Conservation (phyloP, 306 rosid genomes). For the Acacia confusa region DNA sequence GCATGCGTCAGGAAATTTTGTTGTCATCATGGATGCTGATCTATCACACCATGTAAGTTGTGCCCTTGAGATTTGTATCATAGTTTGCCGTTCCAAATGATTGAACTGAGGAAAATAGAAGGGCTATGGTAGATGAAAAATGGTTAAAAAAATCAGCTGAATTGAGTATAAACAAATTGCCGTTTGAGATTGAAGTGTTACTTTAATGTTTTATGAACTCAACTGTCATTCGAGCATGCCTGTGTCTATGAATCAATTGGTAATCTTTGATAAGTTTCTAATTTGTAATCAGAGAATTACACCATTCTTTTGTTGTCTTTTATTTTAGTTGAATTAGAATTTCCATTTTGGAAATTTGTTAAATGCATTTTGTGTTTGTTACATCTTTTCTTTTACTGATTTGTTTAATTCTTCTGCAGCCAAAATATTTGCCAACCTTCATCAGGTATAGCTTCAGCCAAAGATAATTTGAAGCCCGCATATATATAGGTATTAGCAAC, state of each 20-base stretch:
- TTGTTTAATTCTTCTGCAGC: conserved; percentile 58
- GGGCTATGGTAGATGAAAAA: background rate
- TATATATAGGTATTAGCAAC: no score
- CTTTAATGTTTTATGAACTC: background rate
- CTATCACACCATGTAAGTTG: conserved; percentile 85
- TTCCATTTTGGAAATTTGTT: background rate
- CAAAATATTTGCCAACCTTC: conserved; percentile 86
- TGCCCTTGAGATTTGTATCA: conserved; percentile 1
- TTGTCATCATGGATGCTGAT: conserved; percentile 96
- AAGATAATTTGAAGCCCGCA: no score
- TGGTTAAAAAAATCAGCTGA: background rate
- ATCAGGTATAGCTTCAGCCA: no score
- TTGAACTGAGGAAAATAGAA: background rate
- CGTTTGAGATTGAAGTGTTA: background rate
- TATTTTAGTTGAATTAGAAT: background rate
- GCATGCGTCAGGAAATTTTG: conserved; percentile 94
- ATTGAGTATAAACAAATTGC: background rate
- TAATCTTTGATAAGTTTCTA: background rate
- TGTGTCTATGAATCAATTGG: background rate
- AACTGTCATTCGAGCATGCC: background rate
- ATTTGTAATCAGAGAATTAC: background rate
- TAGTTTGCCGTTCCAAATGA: conserved; percentile 24
- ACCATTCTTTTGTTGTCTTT: background rate
- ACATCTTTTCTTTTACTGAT: conserved; percentile 29
- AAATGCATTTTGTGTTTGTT: background rate